Conservation (phyloP, 2,329 filamentous ascomycete species). For the Aspergillus sergii region DNA sequence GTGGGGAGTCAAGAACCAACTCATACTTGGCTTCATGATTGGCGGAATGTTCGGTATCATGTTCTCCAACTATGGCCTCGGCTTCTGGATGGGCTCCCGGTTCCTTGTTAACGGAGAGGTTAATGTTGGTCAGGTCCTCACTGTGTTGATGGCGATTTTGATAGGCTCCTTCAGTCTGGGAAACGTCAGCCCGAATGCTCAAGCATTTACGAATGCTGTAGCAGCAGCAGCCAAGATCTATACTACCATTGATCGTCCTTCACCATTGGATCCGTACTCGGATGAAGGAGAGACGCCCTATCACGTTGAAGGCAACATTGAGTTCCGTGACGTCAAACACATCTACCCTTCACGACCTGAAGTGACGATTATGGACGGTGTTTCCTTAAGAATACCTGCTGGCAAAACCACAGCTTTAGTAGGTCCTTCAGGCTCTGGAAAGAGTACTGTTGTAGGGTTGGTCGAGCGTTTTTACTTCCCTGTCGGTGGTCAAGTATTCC, state of each 20-base stretch:
- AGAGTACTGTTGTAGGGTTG: conserved; percentile 90
- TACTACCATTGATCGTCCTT: conserved; percentile 85
- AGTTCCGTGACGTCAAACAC: conserved; percentile 81
- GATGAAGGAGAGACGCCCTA: conserved; percentile 73
- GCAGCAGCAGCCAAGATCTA: conserved; percentile 91
- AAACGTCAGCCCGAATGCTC: conserved; percentile 80
- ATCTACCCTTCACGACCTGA: conserved; percentile 94
- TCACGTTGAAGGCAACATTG: conserved; percentile 73
- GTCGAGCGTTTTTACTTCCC: conserved; percentile 95
- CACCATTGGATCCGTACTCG: conserved; percentile 77
- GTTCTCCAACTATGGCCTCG: conserved; percentile 83
- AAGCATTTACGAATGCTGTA: conserved; percentile 81
- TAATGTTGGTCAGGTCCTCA: conserved; percentile 71
- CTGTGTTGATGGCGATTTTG: conserved; percentile 86
- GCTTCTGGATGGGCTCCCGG: conserved; percentile 83
- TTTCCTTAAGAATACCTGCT: conserved; percentile 77
- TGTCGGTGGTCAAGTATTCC: conserved; percentile 72
- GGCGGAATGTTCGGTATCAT: conserved; percentile 80
- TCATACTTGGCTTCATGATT: conserved; percentile 74
- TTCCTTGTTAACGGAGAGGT: conserved; percentile 71
- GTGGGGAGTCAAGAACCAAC: conserved; percentile 76
- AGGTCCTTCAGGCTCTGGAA: conserved; percentile 90
- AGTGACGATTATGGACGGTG: conserved; percentile 82
- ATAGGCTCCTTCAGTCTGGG: conserved; percentile 91
- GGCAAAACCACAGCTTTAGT: conserved; percentile 93